Base-by-base conservation (phyloP, 176 grass and related monocot species). In the Phragmites australis region DNA sequence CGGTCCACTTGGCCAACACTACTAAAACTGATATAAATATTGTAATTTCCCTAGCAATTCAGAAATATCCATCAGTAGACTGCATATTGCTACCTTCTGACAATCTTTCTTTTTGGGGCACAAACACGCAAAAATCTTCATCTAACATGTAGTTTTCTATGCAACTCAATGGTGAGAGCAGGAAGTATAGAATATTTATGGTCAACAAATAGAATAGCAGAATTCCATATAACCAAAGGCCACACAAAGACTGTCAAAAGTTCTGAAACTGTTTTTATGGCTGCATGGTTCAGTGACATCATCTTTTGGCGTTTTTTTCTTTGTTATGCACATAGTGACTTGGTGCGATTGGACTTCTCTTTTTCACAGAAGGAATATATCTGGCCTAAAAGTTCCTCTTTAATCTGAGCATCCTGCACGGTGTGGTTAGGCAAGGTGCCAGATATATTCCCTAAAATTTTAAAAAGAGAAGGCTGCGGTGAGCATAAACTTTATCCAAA, bases 381-480 rank as follows among this genome's bases (percentile, higher is more conserved):
- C 65, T 85, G 65, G 56, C 12, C 48, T 49, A 31, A 12, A 57
- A 78, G 18, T 60, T 61, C 65, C 30, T 43, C 69, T 41, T 56
- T 46, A 16, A 67, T 70, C 79, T 55, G 77, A 68, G 63, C 37
- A 17, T 66, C 58, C n/a, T 55, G 44, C 26, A n/a, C 10, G 52
- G 51, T 74, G 51, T 8, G 68, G 68, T 37, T 45, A 80, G 78
- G 85, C 85, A 30, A 72, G 46, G 42, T 56, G 37, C 71, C 48
- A 76, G 50, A 73, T 75, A n/a, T n/a, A n/a, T n/a, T n/a, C n/a
- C n/a, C n/a, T n/a, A n/a, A n/a, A n/a, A n/a, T n/a, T n/a, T n/a
- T n/a, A n/a, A n/a, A n/a, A n/a, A n/a, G n/a, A n/a, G 76, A 54
- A 84, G 75, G 81, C 76, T 80, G 70, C 49, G 81, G 76, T 50